Evolutionary conservation across 331 rosid genomes (phyloP).

Genomic region (Telfairia occidentalis): DNA sequence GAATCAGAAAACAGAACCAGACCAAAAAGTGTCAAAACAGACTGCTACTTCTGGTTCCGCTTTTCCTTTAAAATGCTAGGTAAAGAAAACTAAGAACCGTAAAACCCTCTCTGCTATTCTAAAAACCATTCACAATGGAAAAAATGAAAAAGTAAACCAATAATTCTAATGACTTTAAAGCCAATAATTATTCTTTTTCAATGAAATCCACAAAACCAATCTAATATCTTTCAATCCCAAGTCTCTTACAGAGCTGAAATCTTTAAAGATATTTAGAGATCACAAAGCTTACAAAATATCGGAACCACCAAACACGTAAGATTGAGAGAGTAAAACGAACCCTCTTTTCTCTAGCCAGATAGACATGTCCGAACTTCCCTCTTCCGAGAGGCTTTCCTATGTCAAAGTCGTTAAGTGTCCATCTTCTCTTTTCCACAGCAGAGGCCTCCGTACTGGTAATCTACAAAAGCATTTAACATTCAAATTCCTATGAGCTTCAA

Average conservation of each 20-base stretch:
- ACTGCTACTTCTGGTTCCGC: not conserved
- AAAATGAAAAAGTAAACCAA: not conserved
- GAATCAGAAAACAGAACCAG: conserved; percentile 5
- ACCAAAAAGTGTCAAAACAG: not conserved
- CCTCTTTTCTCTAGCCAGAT: conserved; percentile 75
- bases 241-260: not conserved
- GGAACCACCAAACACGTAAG: not conserved
- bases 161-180: not conserved
- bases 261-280: not conserved
- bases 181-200: not conserved
- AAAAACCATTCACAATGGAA: not conserved
- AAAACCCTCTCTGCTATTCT: not conserved
- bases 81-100: not conserved
- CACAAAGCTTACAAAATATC: not conserved
- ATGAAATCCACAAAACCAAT: not conserved
- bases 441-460: conserved; percentile 49
- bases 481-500: not conserved
- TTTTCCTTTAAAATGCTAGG: not conserved
- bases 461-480: conserved; percentile 21
- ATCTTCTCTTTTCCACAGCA: conserved; percentile 57
- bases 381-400: conserved; percentile 96
- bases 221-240: not conserved
- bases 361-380: conserved; percentile 97
- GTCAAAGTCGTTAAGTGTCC: conserved; percentile 88
- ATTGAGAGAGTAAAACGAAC: conserved; percentile 16